Conservation (phyloP, 1,284 basidiomycete genomes). For the Leccinum olivaceoglutinosum region DNA sequence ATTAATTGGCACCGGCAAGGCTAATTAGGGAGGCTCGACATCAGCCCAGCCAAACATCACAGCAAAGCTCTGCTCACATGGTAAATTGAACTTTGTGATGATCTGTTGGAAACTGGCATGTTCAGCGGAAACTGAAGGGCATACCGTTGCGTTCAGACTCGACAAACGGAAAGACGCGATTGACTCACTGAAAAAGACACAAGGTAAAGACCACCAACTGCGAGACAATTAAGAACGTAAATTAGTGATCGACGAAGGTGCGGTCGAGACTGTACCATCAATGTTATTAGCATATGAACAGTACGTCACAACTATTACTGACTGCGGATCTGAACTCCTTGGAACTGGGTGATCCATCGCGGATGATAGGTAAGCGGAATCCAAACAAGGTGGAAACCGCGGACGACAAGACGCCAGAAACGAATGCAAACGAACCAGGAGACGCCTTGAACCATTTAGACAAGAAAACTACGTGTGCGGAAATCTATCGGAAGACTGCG, state of each 20-base stretch:
- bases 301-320: constrained; percentile 16
- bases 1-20: constrained; percentile 68
- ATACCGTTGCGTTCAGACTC: neutral
- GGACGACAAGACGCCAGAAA: constrained; percentile 87
- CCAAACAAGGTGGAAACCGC: constrained; percentile 82
- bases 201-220: constrained; percentile 90
- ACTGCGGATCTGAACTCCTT: constrained; percentile 70
- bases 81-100: constrained; percentile 48
- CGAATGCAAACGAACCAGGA: constrained; percentile 59
- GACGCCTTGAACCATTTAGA: constrained; percentile 60
- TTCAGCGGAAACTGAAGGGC: constrained; percentile 40
- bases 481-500: constrained; percentile 38
- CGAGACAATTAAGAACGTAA: constrained; percentile 85
- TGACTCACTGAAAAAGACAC: constrained; percentile 74
- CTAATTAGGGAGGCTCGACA: constrained; percentile 31
- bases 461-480: constrained; percentile 69
- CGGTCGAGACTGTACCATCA: constrained; percentile 69
- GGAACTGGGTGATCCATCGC: constrained; percentile 78
- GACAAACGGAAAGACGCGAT: neutral
- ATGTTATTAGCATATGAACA: neutral
- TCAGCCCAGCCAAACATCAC: neutral
- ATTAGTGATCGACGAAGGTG: constrained; percentile 86
- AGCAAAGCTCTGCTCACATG: constrained; percentile 36
- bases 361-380: constrained; percentile 82
- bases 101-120: constrained; percentile 66